Percentiles rank a stretch among this genome's conserved stretches.
These are phyloP conservation scores for Schwanniomyces polymorphus DNA, from an alignment of 805 yeast genomes.

Conservation along the genomic window DNA sequence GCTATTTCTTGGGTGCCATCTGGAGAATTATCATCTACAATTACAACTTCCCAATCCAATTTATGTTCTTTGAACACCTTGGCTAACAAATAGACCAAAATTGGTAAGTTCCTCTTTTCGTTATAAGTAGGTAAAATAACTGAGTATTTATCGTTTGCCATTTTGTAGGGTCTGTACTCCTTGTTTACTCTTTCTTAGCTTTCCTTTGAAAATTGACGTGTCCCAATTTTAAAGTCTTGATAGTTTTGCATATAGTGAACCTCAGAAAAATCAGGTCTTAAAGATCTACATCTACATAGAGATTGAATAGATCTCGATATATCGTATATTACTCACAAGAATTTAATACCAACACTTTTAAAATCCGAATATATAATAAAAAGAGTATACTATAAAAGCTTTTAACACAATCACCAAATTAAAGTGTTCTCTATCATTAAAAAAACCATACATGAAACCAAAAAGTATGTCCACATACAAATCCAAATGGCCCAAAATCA, in stretches of 20 bases:
- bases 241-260: background rate
- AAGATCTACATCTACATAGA: too few species aligned
- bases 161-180: conserved; percentile 1
- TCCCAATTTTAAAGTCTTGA: background rate
- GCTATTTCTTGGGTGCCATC: conserved; percentile 81
- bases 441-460: conserved; percentile 5
- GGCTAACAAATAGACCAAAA: conserved; percentile 66
- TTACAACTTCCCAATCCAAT: conserved; percentile 72
- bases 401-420: background rate
- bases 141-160: conserved; percentile 52
- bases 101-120: conserved; percentile 65
- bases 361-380: background rate
- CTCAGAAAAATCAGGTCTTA: background rate
- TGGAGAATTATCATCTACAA: conserved; percentile 79
- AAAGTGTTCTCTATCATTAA: conserved; percentile 1
- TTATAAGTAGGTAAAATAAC: conserved; percentile 78
- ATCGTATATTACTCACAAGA: background rate
- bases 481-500: conserved; percentile 4
- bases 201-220: background rate
- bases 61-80: conserved; percentile 60
- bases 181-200: background rate
- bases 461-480: conserved; percentile 2
- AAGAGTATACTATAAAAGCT: background rate
- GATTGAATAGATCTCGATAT: background rate
- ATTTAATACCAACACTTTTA: background rate